phyloP scores from a whole-genome alignment of 2,329 filamentous ascomycete genomes.

The Colletotrichum sidae region DNA sequence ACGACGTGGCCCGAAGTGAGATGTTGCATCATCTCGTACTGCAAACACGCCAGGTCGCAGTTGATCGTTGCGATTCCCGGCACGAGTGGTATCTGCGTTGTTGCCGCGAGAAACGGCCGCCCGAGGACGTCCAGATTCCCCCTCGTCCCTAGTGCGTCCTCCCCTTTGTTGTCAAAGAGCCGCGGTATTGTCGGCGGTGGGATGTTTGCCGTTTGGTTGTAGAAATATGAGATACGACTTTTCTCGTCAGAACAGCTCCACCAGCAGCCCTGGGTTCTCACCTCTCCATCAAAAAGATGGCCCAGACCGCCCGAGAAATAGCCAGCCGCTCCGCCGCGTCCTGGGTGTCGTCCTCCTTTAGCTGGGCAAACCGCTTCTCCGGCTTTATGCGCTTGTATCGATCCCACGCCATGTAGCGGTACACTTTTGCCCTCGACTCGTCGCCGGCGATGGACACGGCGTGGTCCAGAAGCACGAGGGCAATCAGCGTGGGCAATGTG shows the following conservation, averaged over 20 bases:
- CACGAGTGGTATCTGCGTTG: neutral
- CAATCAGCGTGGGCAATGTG: slow-evolving; percentile 27
- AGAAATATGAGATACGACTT: slow-evolving; percentile 34
- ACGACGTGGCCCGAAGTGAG: slow-evolving; percentile 23
- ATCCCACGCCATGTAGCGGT: slow-evolving; percentile 35
- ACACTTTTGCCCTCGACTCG: slow-evolving; percentile 31
- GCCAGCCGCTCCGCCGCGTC: slow-evolving; percentile 15
- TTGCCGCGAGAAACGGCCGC: slow-evolving; percentile 2
- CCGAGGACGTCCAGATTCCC: slow-evolving; percentile 32
- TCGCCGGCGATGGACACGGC: slow-evolving; percentile 29
- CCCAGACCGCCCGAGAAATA: slow-evolving; percentile 28
- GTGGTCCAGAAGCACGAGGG: slow-evolving; percentile 25
- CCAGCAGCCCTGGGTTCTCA: neutral
- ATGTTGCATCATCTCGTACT: slow-evolving; percentile 32
- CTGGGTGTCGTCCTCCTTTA: slow-evolving; percentile 7
- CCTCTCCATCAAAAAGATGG: slow-evolving; percentile 34
- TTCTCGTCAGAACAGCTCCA: too few relatives aligned
- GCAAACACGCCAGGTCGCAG: slow-evolving; percentile 15
- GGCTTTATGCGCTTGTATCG: slow-evolving; percentile 32
- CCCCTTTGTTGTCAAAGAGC: slow-evolving; percentile 24
- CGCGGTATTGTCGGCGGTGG: slow-evolving; percentile 27
- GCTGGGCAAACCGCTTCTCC: slow-evolving; percentile 15
- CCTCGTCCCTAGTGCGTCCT: slow-evolving; percentile 12
- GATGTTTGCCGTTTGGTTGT: slow-evolving; percentile 15
- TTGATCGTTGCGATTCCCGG: slow-evolving; percentile 26